phyloP scores from a whole-genome alignment of 2,329 filamentous ascomycete species.

The Alternaria sp. region DNA sequence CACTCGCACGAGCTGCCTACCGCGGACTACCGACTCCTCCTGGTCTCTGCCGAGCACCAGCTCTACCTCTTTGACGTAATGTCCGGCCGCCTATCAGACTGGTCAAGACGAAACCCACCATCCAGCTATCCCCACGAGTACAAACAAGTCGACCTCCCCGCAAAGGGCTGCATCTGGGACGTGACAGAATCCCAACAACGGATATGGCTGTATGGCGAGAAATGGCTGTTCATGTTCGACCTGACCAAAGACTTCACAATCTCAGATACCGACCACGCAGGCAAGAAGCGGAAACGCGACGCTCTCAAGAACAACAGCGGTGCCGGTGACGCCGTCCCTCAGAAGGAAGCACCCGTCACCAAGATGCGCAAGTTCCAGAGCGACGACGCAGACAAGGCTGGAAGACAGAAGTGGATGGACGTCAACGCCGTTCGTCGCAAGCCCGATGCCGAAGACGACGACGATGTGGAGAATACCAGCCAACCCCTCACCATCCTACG shows the following conservation, averaged over 20 bases:
- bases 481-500: slow-evolving; percentile 35
- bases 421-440: slow-evolving; percentile 36
- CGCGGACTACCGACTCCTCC: slow-evolving; percentile 61
- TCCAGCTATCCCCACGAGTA: slow-evolving; percentile 76
- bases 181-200: slow-evolving; percentile 61
- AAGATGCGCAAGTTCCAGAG: slow-evolving; percentile 58
- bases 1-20: slow-evolving; percentile 64
- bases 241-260: slow-evolving; percentile 70
- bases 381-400: slow-evolving; percentile 42
- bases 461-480: slow-evolving; percentile 39
- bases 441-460: slow-evolving; percentile 29
- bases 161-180: slow-evolving; percentile 87
- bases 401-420: slow-evolving; percentile 35
- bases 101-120: slow-evolving; percentile 85
- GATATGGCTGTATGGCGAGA: slow-evolving; percentile 85
- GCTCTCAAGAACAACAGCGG: slow-evolving; percentile 53
- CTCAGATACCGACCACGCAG: slow-evolving; percentile 20
- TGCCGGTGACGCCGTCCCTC: slow-evolving; percentile 61
- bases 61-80: slow-evolving; percentile 80
- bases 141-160: slow-evolving; percentile 75
- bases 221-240: slow-evolving; percentile 93
- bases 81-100: slow-evolving; percentile 78
- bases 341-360: slow-evolving; percentile 54
- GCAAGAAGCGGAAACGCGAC: slow-evolving; percentile 42
- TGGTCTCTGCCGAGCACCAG: slow-evolving; percentile 69